These are phyloP conservation scores for Piloderma croceum DNA, from an alignment of 768 basidiomycete genomes.

Conservation along the genomic window DNA sequence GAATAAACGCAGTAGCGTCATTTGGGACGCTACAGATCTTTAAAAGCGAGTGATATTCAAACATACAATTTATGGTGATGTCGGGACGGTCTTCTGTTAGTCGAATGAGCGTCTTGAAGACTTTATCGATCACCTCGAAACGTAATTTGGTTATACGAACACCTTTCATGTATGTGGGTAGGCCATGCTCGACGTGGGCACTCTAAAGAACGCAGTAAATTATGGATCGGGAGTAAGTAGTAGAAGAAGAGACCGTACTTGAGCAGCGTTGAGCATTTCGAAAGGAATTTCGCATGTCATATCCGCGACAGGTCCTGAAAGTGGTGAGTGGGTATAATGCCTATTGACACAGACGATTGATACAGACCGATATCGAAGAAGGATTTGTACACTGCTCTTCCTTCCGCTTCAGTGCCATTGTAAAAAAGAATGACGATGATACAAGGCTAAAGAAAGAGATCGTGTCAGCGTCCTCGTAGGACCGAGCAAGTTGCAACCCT, in stretches of 20 bases:
- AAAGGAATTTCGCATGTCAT: slow-evolving; percentile 42
- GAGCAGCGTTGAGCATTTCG: slow-evolving; percentile 36
- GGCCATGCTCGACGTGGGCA: slow-evolving; percentile 27
- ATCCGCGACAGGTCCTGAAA: slow-evolving; percentile 38
- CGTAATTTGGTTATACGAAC: slow-evolving; percentile 27
- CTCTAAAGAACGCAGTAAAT: slow-evolving; percentile 26
- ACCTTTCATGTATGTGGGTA: slow-evolving; percentile 39
- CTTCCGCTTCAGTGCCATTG: slow-evolving; percentile 47
- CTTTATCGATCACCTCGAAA: slow-evolving; percentile 20
- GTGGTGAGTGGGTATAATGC: too few species aligned
- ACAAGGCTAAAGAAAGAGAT: slow-evolving; percentile 30
- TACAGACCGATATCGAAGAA: slow-evolving; percentile 42
- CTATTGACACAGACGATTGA: too few species aligned
- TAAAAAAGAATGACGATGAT: slow-evolving; percentile 37
- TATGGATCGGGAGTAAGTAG: neutral
- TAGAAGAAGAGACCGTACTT: slow-evolving; percentile 22
- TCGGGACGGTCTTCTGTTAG: slow-evolving; percentile 22
- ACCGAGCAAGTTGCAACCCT: slow-evolving; percentile 3
- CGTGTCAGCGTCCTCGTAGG: too few species aligned
- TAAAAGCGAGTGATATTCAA: slow-evolving; percentile 38
- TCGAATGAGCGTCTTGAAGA: slow-evolving; percentile 25
- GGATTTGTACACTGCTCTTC: slow-evolving; percentile 35
- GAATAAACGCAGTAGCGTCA: slow-evolving; percentile 38
- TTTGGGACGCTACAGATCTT: too few species aligned
- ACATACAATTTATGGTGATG: slow-evolving; percentile 30